A percentile compares a stretch with the other conserved stretches of the same genome.
Evolutionary conservation across 2,329 filamentous ascomycete genomes (phyloP).

Genomic region (Tolypocladium guangdongense): DNA sequence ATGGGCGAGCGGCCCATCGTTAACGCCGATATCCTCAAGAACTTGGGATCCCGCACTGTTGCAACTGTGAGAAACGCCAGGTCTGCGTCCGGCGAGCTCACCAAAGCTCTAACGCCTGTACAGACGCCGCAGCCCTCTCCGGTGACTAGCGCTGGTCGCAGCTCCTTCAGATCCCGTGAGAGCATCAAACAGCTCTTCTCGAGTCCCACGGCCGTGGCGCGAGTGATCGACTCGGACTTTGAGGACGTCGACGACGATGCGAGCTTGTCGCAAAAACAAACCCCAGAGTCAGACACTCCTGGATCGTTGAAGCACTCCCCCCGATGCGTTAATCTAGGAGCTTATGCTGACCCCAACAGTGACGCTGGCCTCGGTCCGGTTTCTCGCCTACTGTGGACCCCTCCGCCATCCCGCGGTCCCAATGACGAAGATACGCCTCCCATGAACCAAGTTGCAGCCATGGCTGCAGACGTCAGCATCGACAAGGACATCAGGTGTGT

Average conservation of each 20-base stretch:
- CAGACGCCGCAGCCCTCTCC: not conserved
- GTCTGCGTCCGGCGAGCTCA: not conserved
- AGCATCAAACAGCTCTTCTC: not conserved
- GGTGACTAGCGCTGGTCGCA: not conserved
- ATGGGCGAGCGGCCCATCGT: slow-evolving; percentile 30
- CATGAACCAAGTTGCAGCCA: not conserved
- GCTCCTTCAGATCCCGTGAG: not conserved
- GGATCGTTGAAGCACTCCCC: slow-evolving; percentile 14
- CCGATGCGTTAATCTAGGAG: slow-evolving; percentile 12
- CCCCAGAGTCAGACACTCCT: not conserved
- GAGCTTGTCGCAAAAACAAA: not conserved
- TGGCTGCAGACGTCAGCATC: not conserved
- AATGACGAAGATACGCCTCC: not conserved
- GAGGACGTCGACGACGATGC: not conserved
- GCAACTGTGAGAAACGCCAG: slow-evolving; percentile 19
- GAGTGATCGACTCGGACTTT: not conserved
- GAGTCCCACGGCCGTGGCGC: not conserved
- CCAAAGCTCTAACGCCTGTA: not conserved
- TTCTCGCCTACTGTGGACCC: slow-evolving; percentile 7
- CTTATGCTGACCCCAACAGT: slow-evolving; percentile 1
- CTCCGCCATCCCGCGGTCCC: slow-evolving; percentile 7
- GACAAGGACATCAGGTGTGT: not conserved
- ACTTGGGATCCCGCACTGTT: slow-evolving; percentile 27
- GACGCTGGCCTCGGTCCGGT: not conserved
- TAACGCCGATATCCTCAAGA: slow-evolving; percentile 24